Evolutionary conservation across 2,329 filamentous ascomycete genomes (phyloP), one percentile per base, ranked within the genome.

Genomic region (Akanthomyces dipterigenus): DNA sequence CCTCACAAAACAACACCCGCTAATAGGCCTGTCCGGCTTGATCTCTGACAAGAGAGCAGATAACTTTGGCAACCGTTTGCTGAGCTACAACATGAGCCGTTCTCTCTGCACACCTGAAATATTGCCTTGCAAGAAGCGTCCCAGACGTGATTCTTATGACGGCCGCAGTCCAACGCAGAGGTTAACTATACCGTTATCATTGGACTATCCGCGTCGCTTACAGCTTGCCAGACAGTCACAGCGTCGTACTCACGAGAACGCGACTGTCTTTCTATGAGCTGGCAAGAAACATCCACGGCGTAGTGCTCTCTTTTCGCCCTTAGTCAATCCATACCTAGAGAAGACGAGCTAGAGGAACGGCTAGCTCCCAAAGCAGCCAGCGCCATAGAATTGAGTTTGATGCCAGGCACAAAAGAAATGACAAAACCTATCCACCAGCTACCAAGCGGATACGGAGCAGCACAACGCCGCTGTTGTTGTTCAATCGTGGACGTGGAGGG

Each of bases 331-430:
- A 54, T 55, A 16, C 58, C 58, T 31, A 40, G n/a, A 46, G n/a
- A 31, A 46, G 49, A 40, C 20, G n/a, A 36, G n/a, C 24, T 26
- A 42, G 18, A 26, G 3, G 22, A n/a, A 26, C 8, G 22, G 2
- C 43, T 50, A 36, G 48, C 26, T 18, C n/a, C 31, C 26, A 28
- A 20, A 43, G 11, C 38, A 34, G 22, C 38, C 22, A 34, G 22
- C 34, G 55, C 31, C 20, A 22, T 58, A 38, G 3, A 14, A 26
- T 22, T 22, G 34, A 26, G 28, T n/a, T 45, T 28, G 26, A 59
- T 50, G 16, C 45, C 43, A 50, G 55, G 36, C 43, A 38, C 43
- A 49, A 57, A 57, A 49, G 48, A 60, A 53, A 51, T 51, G 56
- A 36, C 54, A 42, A 12, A 49, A 58, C 34, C 55, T 48, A 57